Base-by-base conservation (phyloP, 2,329 filamentous ascomycete genomes). In the Zarea fungicola region DNA sequence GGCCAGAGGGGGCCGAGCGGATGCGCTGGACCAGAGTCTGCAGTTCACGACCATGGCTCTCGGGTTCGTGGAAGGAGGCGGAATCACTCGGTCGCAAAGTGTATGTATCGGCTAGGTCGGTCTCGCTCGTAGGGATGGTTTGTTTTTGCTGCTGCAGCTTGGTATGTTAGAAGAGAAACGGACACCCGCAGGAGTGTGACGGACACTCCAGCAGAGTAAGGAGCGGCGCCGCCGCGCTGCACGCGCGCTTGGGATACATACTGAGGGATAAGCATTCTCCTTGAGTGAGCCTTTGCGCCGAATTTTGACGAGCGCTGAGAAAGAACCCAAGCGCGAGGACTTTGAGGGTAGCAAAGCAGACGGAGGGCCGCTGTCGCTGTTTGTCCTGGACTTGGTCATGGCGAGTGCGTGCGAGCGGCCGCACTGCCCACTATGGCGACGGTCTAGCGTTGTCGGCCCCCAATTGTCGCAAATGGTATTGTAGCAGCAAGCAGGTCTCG, bases 21-120 rank as follows among this genome's bases (percentile, higher is more conserved):
- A 71, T 64, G 41, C 65, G 63, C 48, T 64, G 65, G 8, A 68
- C 55, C 7, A 69, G 57, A 21, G 57, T 51, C 11, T 65, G 62
- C 3, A 71, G 61, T 46, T 68, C 66, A 16, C 65, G 63, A 25
- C 62, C 60, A 50, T 61, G 65, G 32, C 56, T 58, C 41, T 70
- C 65, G 34, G 61, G 58, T 13, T 68, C 61, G 42, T 62, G 53
- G 22, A 54, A 48, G 9, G 57, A 60, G 26, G 58, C 39, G 11
- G 58, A 56, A 41, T 57, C 54, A 29, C 56, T 52, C 7, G 65
- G 47, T 39, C 40, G 47, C 25, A 49, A 21, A 4, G 39, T 39
- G 7, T 37, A 31, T 3, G 40, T 43, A 14, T 49, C 47, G 32
- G 39, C 26, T 4, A 49, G 32, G 19, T 49, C 47, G 19, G 18